Evolutionary conservation across 75 land plant species (phyloP).

Genomic region (Pinus taeda): DNA sequence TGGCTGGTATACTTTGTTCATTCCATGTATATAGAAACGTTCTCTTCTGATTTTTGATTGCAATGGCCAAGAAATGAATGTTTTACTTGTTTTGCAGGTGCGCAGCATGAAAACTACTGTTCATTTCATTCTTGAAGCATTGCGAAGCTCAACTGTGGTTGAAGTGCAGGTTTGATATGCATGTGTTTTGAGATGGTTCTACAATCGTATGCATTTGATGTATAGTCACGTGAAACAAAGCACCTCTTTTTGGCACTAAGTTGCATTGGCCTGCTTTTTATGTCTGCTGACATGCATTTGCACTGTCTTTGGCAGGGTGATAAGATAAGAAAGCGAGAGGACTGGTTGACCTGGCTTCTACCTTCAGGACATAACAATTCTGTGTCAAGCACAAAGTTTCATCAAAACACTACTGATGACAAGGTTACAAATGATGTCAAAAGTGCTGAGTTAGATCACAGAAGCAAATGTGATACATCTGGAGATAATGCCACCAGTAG

Average conservation of each 20-base stretch:
- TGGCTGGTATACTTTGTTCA: slow-evolving; percentile 8
- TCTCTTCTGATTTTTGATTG: neutral
- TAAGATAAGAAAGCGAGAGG: slow-evolving; percentile 74
- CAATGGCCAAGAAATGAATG: neutral
- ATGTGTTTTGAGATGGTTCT: neutral
- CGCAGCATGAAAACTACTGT: slow-evolving; percentile 59
- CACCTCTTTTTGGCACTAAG: neutral
- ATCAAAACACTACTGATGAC: neutral
- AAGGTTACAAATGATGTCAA: neutral
- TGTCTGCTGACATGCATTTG: neutral
- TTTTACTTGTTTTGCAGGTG: slow-evolving; percentile 44
- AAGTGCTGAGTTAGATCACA: slow-evolving; percentile 14
- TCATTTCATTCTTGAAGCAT: slow-evolving; percentile 64
- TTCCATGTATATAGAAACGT: neutral
- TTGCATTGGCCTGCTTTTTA: neutral
- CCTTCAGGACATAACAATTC: slow-evolving; percentile 22
- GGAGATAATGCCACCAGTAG: neutral
- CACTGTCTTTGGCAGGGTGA: slow-evolving; percentile 53
- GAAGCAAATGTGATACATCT: neutral
- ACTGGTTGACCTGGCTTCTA: slow-evolving; percentile 71
- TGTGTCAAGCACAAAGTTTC: slow-evolving; percentile 1
- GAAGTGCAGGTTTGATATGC: slow-evolving; percentile 76
- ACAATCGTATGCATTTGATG: neutral
- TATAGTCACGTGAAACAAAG: neutral
- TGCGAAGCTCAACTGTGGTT: slow-evolving; percentile 56